Conservation (phyloP, 495 filamentous ascomycete species). For the Neurospora sp. region DNA sequence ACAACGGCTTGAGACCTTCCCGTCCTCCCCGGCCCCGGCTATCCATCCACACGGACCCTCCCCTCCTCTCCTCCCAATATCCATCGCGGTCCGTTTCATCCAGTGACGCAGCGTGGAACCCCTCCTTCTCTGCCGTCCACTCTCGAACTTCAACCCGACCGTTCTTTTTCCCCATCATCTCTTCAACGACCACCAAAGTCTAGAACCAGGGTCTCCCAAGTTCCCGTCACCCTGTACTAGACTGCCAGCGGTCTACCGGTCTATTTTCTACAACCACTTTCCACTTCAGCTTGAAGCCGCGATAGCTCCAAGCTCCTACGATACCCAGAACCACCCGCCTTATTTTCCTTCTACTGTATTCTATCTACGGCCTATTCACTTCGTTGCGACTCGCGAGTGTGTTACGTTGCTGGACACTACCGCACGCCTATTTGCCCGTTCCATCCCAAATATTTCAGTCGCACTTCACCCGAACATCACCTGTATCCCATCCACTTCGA, state of each 20-base stretch:
- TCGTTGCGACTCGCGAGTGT: not conserved
- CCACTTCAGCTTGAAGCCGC: not conserved
- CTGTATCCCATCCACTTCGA: not conserved
- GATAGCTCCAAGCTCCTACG: not conserved
- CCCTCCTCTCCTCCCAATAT: not conserved
- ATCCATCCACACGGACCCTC: not conserved
- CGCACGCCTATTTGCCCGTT: not conserved
- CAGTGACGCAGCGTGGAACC: not conserved
- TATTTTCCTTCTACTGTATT: not conserved
- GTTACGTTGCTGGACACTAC: not conserved
- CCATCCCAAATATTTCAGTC: not conserved
- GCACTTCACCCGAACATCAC: not conserved
- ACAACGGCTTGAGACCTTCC: not conserved
- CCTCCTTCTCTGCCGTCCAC: not conserved
- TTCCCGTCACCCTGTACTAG: not conserved
- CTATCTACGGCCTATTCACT: not conserved
- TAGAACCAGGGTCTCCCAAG: not conserved
- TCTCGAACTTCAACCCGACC: not conserved
- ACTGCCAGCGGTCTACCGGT: not conserved
- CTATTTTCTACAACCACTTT: not conserved
- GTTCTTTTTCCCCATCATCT: not conserved
- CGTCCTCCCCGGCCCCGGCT: not conserved
- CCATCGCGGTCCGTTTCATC: not conserved
- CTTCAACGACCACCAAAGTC: not conserved
- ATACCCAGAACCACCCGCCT: not conserved